These are phyloP conservation scores for Eimeria zaria DNA, from an alignment of 169 alveolate species.

Conservation along the genomic window DNA sequence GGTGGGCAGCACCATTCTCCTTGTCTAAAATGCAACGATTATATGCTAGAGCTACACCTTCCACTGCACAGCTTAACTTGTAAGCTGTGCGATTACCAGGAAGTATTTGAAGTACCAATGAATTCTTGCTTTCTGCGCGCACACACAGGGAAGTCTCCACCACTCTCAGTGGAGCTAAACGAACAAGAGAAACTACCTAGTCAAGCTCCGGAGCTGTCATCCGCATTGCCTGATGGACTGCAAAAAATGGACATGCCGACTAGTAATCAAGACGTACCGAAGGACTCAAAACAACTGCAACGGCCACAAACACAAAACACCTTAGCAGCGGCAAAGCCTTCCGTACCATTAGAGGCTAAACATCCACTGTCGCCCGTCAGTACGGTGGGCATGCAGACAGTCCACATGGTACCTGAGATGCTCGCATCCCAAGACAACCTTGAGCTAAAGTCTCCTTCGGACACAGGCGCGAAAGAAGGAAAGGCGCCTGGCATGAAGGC, in stretches of 20 bases:
- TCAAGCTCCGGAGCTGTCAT: too few relatives aligned
- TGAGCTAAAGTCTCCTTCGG: too few relatives aligned
- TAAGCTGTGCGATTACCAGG: background rate
- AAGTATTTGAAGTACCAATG: background rate
- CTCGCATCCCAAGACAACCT: background rate
- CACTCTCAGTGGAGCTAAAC: background rate
- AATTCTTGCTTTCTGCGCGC: background rate
- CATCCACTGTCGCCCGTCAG: background rate
- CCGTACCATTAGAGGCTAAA: background rate
- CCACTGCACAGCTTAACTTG: background rate
- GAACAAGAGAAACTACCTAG: background rate
- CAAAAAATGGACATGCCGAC: background rate
- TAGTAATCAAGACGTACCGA: background rate
- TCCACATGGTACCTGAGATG: background rate
- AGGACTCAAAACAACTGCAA: background rate
- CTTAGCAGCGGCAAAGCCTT: background rate
- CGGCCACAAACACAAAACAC: background rate
- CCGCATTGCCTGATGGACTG: background rate
- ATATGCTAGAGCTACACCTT: background rate
- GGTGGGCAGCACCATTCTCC: background rate
- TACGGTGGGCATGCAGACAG: background rate
- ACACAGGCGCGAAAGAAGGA: too few relatives aligned
- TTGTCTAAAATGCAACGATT: background rate
- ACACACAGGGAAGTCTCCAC: background rate
- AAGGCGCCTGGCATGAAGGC: background rate